Percentiles rank a stretch among this genome's conserved stretches.
Evolutionary conservation across 768 basidiomycete species (phyloP).

Genomic region (Lentinula boryana): DNA sequence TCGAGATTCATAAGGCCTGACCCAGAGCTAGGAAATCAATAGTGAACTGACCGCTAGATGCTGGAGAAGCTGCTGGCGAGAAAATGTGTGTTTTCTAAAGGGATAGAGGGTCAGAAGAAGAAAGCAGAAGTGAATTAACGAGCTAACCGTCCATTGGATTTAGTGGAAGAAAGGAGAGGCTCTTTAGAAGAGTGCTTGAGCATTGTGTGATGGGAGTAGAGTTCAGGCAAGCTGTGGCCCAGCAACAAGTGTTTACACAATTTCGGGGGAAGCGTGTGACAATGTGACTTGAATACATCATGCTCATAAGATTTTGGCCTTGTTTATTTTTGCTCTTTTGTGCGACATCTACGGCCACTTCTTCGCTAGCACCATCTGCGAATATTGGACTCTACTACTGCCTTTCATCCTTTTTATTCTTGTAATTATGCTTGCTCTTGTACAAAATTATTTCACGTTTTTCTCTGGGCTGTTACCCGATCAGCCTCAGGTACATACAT

Average conservation of each 20-base stretch:
- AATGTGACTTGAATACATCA: not conserved
- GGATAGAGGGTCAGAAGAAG: not conserved
- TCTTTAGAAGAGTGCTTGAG: slow-evolving; percentile 1
- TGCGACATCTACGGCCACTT: not conserved
- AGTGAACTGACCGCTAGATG: slow-evolving; percentile 35
- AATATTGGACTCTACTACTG: not conserved
- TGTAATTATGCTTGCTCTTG: not conserved
- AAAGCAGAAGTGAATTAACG: not conserved
- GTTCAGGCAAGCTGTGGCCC: slow-evolving; percentile 4
- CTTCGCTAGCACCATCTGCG: not conserved
- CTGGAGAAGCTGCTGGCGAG: slow-evolving; percentile 42
- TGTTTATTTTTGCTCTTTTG: not conserved
- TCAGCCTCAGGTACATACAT: not conserved
- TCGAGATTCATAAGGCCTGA: slow-evolving; percentile 9
- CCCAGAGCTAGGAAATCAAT: slow-evolving; percentile 5
- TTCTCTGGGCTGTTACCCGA: not conserved
- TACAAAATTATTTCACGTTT: not conserved
- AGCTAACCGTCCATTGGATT: slow-evolving; percentile 4
- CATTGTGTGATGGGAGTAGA: slow-evolving; percentile 7
- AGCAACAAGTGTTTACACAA: not conserved
- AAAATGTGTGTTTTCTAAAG: slow-evolving; percentile 7
- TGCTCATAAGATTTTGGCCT: not conserved
- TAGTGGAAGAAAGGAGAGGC: not conserved
- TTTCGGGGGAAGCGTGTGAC: slow-evolving; percentile 1
- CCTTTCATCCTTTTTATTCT: not conserved